Conservation (phyloP, 179 eudicot genomes). For the Heliamphora pulchella region DNA sequence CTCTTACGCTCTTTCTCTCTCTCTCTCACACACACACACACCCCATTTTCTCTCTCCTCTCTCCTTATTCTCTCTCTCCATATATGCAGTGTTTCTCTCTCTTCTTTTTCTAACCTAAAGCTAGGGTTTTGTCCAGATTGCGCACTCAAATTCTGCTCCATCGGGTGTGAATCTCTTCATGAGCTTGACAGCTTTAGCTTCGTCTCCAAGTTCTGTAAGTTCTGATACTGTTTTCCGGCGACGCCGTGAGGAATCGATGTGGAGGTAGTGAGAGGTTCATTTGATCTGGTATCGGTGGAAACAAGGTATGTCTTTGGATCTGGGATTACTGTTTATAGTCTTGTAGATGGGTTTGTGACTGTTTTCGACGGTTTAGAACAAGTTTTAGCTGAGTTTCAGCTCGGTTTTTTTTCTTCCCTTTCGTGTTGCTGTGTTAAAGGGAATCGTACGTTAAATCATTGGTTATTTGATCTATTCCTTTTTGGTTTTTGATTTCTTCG, state of each 20-base stretch:
- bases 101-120: slow-evolving; percentile 16
- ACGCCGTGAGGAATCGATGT: slow-evolving; percentile 17
- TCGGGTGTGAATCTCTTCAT: slow-evolving; percentile 8
- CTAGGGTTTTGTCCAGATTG: slow-evolving; percentile 20
- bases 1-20: background rate
- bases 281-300: slow-evolving; percentile 1
- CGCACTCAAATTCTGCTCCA: slow-evolving; percentile 16
- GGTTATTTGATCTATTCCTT: background rate
- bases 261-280: background rate
- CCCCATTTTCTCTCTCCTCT: background rate
- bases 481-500: slow-evolving; percentile 2
- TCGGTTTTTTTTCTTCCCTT: background rate
- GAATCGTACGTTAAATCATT: slow-evolving; percentile 5
- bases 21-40: no score
- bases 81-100: background rate
- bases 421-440: background rate
- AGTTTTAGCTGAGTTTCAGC: slow-evolving; percentile 18
- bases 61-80: slow-evolving; percentile 9
- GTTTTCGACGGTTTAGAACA: background rate
- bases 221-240: slow-evolving; percentile 3
- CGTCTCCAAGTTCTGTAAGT: background rate
- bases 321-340: background rate
- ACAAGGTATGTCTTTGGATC: slow-evolving; percentile 13
- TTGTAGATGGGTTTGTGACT: background rate
- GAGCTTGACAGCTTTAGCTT: slow-evolving; percentile 2